Evolutionary conservation across 306 rosid genomes (phyloP), one percentile per base, ranked within the genome.

Genomic region (Ormosia semicastrata): DNA sequence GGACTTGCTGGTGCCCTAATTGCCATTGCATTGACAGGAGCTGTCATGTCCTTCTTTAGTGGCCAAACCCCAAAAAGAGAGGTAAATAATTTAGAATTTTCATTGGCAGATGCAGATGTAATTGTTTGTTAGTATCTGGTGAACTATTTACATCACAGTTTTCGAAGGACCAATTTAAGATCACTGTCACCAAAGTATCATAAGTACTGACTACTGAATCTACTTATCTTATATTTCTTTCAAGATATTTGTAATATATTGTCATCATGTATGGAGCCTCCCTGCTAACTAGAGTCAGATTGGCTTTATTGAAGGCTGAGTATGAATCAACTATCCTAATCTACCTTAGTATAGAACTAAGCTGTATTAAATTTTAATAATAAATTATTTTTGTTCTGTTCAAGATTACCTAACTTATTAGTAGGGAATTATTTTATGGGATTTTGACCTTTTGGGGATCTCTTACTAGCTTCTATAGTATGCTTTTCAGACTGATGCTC

Each of bases 61-160:
- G 92, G 95, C n/a, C 91, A 88, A 68, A 69, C 81, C 57, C 93
- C 91, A 6, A 30, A 89, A 83, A 87, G 93, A 86, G 93, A 89
- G 91, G 93, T 92, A 64, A 37, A 73, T 82, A 66, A 75, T 29
- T 24, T 33, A 18, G 58, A 60, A 40, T 58, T 69, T 53, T 40
- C 12, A 36, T 11, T 29, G 47, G 71, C 5, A 58, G 79, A 74
- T 81, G 43, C 34, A 49, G 52, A 60, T 80, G 13, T 17, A 17
- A 36, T 70, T 11, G 17, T 44, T 41, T 17, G 36, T 44, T 58
- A 53, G 10, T 46, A 29, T 54, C 46, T 36, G 37, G 18, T 36
- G 10, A 29, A 66, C 66, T 50, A 3, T 17, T 56, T 54, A 43
- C 24, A 18, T 10, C 12, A 17, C 53, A 78, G 14, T 13, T 29